Evolutionary conservation across 2,329 filamentous ascomycete genomes (phyloP).

Genomic region (Colletotrichum salicis): DNA sequence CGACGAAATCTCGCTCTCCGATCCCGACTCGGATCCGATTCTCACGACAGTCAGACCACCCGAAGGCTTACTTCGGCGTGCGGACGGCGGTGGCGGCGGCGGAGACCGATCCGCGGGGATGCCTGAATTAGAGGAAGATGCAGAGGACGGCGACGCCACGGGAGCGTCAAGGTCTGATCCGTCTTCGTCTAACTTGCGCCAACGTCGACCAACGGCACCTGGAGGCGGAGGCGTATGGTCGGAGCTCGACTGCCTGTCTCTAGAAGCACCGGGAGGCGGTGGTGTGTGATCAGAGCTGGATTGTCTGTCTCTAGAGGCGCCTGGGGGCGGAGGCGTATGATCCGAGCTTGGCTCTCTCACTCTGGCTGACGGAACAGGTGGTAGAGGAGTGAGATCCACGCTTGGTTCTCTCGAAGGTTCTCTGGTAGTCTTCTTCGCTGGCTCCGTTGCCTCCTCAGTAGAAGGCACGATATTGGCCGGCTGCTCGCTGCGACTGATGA

Average conservation of each 20-base stretch:
- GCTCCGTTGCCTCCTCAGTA: not conserved
- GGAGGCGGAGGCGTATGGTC: constrained; percentile 20
- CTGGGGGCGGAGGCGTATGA: constrained; percentile 12
- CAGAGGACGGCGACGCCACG: constrained; percentile 1
- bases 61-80: constrained; percentile 15
- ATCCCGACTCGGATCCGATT: constrained; percentile 33
- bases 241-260: constrained; percentile 1
- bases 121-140: constrained; percentile 24
- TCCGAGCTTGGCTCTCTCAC: constrained; percentile 14
- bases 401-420: constrained; percentile 3
- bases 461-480: not conserved
- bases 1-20: constrained; percentile 26
- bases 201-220: not conserved
- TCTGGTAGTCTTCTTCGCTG: not conserved
- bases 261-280: not conserved
- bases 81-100: not conserved
- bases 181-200: constrained; percentile 1
- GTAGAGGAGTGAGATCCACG: constrained; percentile 20
- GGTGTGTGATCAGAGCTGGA: constrained; percentile 18
- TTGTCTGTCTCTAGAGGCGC: not conserved
- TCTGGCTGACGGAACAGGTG: not conserved
- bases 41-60: constrained; percentile 29
- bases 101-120: constrained; percentile 15
- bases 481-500: not conserved
- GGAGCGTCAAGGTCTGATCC: constrained; percentile 15